Conservation (phyloP, 169 alveolate species). For the Eimeria praecox region DNA sequence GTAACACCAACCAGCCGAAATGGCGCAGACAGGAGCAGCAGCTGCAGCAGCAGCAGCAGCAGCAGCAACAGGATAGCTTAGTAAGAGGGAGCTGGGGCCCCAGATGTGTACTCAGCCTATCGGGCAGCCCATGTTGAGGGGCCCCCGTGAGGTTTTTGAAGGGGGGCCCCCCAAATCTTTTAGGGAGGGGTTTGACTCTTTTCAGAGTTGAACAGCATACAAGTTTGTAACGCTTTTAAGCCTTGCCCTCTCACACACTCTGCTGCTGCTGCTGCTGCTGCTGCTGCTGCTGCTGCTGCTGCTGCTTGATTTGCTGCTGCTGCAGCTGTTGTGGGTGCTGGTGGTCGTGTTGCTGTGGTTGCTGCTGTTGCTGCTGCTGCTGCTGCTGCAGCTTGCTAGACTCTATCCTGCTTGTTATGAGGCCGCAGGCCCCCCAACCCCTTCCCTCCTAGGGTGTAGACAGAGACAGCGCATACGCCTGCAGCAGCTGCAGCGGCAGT, state of each 20-base stretch:
- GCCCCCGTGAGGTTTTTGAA: neutral
- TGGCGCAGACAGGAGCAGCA: too few relatives aligned
- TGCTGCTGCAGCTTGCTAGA: too few relatives aligned
- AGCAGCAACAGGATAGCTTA: neutral
- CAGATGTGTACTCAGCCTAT: neutral
- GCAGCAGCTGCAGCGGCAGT: neutral
- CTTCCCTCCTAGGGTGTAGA: too few relatives aligned
- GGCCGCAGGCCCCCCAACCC: neutral
- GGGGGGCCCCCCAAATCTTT: neutral
- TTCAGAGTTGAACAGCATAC: neutral
- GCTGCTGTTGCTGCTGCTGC: neutral
- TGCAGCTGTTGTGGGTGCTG: too few relatives aligned
- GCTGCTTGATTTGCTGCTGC: too few relatives aligned
- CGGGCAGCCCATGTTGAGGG: too few relatives aligned
- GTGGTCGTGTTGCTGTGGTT: neutral
- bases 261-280: neutral
- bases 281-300: neutral
- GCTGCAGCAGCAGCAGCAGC: constrained; percentile 44
- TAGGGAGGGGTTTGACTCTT: neutral
- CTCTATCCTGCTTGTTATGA: neutral
- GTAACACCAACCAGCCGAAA: neutral
- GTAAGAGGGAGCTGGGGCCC: neutral
- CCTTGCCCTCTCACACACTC: too few relatives aligned
- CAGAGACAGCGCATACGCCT: too few relatives aligned
- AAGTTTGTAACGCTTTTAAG: neutral